Percentiles rank a stretch among this genome's conserved stretches.
Conservation (phyloP, 2,329 filamentous ascomycete species). For the Colletotrichum sp. region DNA sequence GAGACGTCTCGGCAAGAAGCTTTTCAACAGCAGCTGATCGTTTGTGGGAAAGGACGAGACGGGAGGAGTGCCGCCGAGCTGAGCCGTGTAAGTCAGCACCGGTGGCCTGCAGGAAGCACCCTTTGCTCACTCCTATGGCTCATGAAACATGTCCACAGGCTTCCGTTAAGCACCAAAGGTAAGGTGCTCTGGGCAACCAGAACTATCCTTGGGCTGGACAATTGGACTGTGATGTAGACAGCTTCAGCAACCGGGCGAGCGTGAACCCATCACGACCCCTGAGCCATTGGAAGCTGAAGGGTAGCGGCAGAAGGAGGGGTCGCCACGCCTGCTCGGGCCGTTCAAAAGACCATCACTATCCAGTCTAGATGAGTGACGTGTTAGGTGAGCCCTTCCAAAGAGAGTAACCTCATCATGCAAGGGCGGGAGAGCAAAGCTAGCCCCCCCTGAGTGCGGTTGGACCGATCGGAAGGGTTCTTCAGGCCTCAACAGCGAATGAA, state of each 20-base stretch:
- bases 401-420: conserved; percentile 4
- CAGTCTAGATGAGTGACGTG: not conserved
- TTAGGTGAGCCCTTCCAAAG: not conserved
- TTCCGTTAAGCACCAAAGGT: not conserved
- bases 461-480: not conserved
- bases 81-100: not conserved
- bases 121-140: not conserved
- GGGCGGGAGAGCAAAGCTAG: not conserved
- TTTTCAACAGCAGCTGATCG: not conserved
- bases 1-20: not conserved
- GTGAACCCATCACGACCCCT: not conserved
- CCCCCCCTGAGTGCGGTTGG: not conserved
- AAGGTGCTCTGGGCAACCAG: not conserved
- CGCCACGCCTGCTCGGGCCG: not conserved
- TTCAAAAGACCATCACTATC: not conserved
- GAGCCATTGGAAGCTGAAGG: not conserved
- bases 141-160: not conserved
- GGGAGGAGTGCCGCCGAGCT: not conserved
- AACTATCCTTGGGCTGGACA: not conserved
- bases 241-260: not conserved
- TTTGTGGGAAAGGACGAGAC: not conserved
- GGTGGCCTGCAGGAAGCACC: not conserved
- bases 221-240: not conserved
- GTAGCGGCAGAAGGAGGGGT: not conserved
- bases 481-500: not conserved